Percentiles rank a stretch among this genome's conserved stretches.
Conservation (phyloP, 2,329 filamentous ascomycete species). For the Trichoderma sp. region DNA sequence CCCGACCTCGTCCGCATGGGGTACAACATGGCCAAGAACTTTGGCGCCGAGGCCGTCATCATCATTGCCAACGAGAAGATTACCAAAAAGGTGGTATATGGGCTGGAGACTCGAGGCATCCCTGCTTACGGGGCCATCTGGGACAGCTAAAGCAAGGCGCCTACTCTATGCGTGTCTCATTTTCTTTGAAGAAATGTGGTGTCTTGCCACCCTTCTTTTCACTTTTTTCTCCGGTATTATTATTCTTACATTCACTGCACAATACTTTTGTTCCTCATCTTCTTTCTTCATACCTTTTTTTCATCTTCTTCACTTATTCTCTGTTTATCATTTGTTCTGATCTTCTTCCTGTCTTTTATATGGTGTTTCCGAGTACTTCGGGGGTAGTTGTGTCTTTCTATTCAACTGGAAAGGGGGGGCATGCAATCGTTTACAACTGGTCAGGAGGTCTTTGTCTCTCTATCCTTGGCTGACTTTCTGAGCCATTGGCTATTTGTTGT, state of each 20-base stretch:
- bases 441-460: neutral
- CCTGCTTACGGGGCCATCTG: slow-evolving; percentile 74
- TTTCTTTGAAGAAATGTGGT: neutral
- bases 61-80: slow-evolving; percentile 71
- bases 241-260: slow-evolving; percentile 20
- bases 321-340: neutral
- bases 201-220: neutral
- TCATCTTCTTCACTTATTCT: neutral
- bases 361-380: neutral
- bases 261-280: neutral
- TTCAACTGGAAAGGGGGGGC: neutral
- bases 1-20: slow-evolving; percentile 57
- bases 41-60: slow-evolving; percentile 68
- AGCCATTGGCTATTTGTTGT: neutral
- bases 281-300: neutral
- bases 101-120: slow-evolving; percentile 65
- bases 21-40: slow-evolving; percentile 58
- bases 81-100: slow-evolving; percentile 69
- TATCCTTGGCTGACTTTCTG: neutral
- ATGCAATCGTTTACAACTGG: too few relatives aligned
- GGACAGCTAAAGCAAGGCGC: slow-evolving; percentile 51
- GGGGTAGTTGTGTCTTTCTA: neutral
- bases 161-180: slow-evolving; percentile 13
- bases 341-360: neutral
- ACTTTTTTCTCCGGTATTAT: neutral